A percentile compares a stretch with the other conserved stretches of the same genome.
Evolutionary conservation across 2,329 filamentous ascomycete species (phyloP).

Genomic region (Pseudohalonectria lignicola): DNA sequence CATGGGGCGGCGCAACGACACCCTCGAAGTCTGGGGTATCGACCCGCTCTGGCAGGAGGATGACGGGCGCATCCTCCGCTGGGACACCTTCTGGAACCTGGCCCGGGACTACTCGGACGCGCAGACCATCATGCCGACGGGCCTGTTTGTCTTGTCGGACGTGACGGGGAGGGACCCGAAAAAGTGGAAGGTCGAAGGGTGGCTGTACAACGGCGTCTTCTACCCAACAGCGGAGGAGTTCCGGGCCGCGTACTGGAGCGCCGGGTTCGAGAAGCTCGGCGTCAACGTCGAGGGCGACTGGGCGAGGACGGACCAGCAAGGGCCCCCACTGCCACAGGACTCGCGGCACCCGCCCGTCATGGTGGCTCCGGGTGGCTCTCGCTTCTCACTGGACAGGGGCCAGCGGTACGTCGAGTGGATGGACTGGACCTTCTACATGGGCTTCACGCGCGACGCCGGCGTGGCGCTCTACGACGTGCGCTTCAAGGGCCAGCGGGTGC

Average conservation of each 20-base stretch:
- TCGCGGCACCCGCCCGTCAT: constrained; percentile 23
- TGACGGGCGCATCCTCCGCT: constrained; percentile 28
- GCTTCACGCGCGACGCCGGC: constrained; percentile 34
- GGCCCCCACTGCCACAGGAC: constrained; percentile 22
- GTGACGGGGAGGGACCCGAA: constrained; percentile 37
- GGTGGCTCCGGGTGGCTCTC: constrained; percentile 23
- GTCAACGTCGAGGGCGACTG: constrained; percentile 36
- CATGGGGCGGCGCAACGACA: constrained; percentile 27
- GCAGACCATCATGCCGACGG: constrained; percentile 31
- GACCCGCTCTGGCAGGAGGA: constrained; percentile 30
- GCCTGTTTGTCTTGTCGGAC: constrained; percentile 31
- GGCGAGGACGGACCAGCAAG: constrained; percentile 28
- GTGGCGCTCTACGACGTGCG: constrained; percentile 38
- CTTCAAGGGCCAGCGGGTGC: constrained; percentile 39
- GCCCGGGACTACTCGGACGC: constrained; percentile 27
- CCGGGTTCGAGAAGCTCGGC: constrained; percentile 32
- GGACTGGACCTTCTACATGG: constrained; percentile 40
- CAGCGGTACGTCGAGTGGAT: constrained; percentile 38
- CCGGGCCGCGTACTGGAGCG: constrained; percentile 26
- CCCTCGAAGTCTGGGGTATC: constrained; percentile 25
- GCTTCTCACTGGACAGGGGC: constrained; percentile 28
- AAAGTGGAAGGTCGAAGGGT: constrained; percentile 38
- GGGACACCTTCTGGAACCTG: constrained; percentile 32
- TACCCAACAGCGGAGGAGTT: constrained; percentile 38
- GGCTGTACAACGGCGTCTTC: constrained; percentile 42